Evolutionary conservation across 495 filamentous ascomycete species (phyloP).

Genomic region (Penicillium cosmopolitanum): DNA sequence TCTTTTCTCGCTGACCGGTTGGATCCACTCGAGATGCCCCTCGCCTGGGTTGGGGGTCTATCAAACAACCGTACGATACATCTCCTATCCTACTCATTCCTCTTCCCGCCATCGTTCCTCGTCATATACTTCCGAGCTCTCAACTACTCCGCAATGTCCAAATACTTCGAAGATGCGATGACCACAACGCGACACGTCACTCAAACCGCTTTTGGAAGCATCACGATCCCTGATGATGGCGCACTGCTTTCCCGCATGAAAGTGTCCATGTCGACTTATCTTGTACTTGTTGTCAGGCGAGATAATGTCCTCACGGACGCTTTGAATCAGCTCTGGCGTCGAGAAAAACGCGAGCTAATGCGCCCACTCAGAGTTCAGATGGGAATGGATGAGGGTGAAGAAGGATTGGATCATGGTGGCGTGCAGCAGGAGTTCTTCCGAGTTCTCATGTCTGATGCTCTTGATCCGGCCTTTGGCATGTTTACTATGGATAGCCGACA

Average conservation of each 20-base stretch:
- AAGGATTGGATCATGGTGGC: conserved; percentile 90
- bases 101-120: conserved; percentile 72
- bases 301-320: conserved; percentile 74
- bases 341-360: conserved; percentile 79
- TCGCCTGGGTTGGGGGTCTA: conserved; percentile 65
- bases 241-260: conserved; percentile 64
- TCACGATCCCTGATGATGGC: conserved; percentile 46
- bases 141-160: conserved; percentile 82
- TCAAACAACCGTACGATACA: conserved; percentile 68
- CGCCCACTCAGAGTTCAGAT: conserved; percentile 87
- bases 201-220: conserved; percentile 56
- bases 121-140: conserved; percentile 89
- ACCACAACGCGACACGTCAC: conserved; percentile 63
- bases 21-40: conserved; percentile 74
- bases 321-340: conserved; percentile 84
- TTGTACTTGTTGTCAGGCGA: conserved; percentile 76
- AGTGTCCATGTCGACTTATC: conserved; percentile 67
- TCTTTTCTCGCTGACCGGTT: conserved; percentile 77
- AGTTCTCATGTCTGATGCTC: conserved; percentile 72
- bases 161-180: conserved; percentile 70
- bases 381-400: conserved; percentile 78
- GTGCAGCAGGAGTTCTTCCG: conserved; percentile 96
- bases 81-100: conserved; percentile 77
- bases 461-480: conserved; percentile 74
- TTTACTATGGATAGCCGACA: conserved; percentile 77